Conservation (phyloP, 1,284 basidiomycete species). For the Trametes polyzona region DNA sequence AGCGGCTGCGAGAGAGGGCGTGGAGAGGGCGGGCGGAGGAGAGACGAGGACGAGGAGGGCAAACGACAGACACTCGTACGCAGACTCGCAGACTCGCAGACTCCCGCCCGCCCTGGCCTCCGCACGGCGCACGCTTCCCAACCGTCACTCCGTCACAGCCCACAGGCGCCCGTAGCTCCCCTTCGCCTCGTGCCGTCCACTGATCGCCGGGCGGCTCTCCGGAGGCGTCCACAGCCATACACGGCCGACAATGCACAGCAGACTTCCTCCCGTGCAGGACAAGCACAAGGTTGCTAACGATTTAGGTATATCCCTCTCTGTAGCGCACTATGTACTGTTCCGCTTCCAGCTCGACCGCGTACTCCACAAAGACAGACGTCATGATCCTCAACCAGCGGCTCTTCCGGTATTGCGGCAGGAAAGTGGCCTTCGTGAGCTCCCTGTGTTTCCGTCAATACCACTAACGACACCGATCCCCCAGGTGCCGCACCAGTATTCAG, state of each 20-base stretch:
- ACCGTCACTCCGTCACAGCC: conserved; percentile 10
- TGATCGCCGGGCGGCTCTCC: no score
- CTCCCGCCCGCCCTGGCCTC: conserved; percentile 1
- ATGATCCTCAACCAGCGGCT: conserved; percentile 11
- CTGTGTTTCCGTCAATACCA: not conserved
- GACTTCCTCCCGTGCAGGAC: no score
- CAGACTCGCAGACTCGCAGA: no score
- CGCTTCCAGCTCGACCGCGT: conserved; percentile 4
- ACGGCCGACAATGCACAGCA: no score
- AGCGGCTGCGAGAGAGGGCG: conserved; percentile 26
- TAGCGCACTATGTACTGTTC: conserved; percentile 10
- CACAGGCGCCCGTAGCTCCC: conserved; percentile 4
- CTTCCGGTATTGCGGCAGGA: conserved; percentile 4
- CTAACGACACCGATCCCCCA: no score
- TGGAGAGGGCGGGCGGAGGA: conserved; percentile 29
- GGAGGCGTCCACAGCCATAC: no score
- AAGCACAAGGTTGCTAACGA: no score
- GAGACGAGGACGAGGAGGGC: conserved; percentile 10
- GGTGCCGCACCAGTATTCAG: conserved; percentile 29
- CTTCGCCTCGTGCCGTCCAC: conserved; percentile 24
- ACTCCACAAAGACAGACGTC: conserved; percentile 6
- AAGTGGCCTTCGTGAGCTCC: conserved; percentile 14
- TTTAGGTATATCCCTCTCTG: conserved; percentile 4
- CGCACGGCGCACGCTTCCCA: conserved; percentile 7
- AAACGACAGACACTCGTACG: not conserved